A percentile compares a stretch with the other conserved stretches of the same genome.
Evolutionary conservation across 2,329 filamentous ascomycete genomes (phyloP).

Genomic region (Nakataea oryzae): DNA sequence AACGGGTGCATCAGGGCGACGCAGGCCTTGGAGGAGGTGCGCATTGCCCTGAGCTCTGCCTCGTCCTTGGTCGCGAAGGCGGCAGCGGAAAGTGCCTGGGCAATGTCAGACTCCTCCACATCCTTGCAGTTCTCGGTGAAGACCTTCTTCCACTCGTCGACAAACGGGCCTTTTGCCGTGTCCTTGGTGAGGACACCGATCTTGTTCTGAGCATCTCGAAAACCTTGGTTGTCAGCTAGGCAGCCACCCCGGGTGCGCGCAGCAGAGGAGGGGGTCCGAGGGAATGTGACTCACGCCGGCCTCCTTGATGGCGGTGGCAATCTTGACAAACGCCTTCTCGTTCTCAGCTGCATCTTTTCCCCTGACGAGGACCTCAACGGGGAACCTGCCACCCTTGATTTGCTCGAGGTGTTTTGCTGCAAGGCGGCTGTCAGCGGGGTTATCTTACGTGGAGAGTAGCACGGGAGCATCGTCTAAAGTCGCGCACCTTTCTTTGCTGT

Average conservation of each 20-base stretch:
- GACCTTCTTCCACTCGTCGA: slow-evolving; percentile 89
- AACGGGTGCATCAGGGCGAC: slow-evolving; percentile 92
- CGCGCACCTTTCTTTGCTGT: slow-evolving; percentile 89
- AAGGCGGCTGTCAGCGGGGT: neutral
- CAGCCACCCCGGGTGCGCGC: neutral
- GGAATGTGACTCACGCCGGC: slow-evolving; percentile 62
- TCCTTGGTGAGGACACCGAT: slow-evolving; percentile 82
- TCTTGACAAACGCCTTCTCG: slow-evolving; percentile 77
- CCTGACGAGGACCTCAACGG: slow-evolving; percentile 82
- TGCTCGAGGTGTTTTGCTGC: slow-evolving; percentile 86
- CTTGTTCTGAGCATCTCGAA: slow-evolving; percentile 54
- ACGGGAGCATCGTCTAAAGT: neutral
- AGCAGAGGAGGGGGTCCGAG: neutral
- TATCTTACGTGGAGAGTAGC: no score
- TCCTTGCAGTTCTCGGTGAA: slow-evolving; percentile 74
- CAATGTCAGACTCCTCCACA: slow-evolving; percentile 79
- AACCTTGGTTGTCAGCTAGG: neutral
- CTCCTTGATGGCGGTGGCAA: slow-evolving; percentile 76
- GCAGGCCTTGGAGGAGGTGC: slow-evolving; percentile 87
- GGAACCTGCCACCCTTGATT: slow-evolving; percentile 83
- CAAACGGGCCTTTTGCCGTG: slow-evolving; percentile 73
- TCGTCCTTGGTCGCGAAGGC: slow-evolving; percentile 93
- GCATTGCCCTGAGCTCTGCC: slow-evolving; percentile 84
- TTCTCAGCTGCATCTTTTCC: slow-evolving; percentile 90
- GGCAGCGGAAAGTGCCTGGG: slow-evolving; percentile 66